Conservation (phyloP, 805 yeast species). For the Wickerhamomyces rabaulensis region DNA sequence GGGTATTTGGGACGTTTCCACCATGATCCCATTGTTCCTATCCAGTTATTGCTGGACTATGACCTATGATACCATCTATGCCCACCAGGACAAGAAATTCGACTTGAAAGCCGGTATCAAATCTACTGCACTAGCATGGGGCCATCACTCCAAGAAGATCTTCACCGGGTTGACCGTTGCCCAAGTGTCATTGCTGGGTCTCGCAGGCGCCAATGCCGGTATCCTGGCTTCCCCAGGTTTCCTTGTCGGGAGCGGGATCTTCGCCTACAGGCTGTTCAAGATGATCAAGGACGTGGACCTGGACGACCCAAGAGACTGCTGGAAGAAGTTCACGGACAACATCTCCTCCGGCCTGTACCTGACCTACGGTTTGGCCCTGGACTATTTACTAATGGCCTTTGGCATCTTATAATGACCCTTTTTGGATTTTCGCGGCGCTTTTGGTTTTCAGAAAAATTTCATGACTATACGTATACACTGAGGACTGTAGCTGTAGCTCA, state of each 20-base stretch:
- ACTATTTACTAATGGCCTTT: constrained; percentile 47
- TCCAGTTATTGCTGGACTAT: constrained; percentile 89
- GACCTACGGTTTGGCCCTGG: constrained; percentile 61
- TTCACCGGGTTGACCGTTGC: constrained; percentile 57
- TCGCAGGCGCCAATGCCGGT: constrained; percentile 71
- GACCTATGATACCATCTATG: constrained; percentile 94
- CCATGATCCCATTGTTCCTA: constrained; percentile 72
- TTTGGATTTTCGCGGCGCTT: not conserved
- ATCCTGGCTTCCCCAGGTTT: constrained; percentile 77
- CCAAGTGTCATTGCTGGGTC: constrained; percentile 58
- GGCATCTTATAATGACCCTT: constrained; percentile 35
- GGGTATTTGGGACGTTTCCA: constrained; percentile 72
- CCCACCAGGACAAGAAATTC: constrained; percentile 91
- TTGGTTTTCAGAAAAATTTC: too few relatives aligned
- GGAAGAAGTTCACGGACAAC: constrained; percentile 74
- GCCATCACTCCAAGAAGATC: constrained; percentile 66
- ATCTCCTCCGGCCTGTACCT: constrained; percentile 70
- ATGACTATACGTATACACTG: too few relatives aligned
- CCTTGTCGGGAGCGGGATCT: constrained; percentile 56
- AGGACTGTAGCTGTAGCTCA: too few relatives aligned
- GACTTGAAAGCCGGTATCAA: constrained; percentile 90
- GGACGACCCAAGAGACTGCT: constrained; percentile 75
- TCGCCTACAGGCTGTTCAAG: constrained; percentile 59
- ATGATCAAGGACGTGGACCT: constrained; percentile 75
- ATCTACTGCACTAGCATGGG: constrained; percentile 96